Percentiles rank a stretch among this genome's conserved stretches.
Evolutionary conservation across 768 basidiomycete genomes (phyloP).

Genomic region (Leccinum imitatum): DNA sequence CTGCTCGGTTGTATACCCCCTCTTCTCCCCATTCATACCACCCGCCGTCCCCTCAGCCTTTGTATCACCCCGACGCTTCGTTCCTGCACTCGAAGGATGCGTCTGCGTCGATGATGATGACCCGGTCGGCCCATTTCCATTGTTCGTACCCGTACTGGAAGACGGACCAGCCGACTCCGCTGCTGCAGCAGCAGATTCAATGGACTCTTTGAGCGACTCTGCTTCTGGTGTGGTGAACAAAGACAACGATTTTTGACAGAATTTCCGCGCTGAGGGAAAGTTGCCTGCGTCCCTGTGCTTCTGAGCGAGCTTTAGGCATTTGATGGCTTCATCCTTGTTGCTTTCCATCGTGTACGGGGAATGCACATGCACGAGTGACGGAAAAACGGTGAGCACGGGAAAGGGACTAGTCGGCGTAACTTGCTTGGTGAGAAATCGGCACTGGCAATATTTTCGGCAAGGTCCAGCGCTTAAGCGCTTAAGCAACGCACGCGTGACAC

Average conservation of each 20-base stretch:
- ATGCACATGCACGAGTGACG: slow-evolving; percentile 9
- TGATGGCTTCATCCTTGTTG: slow-evolving; percentile 88
- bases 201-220: slow-evolving; percentile 57
- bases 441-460: slow-evolving; percentile 6
- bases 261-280: slow-evolving; percentile 76
- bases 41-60: slow-evolving; percentile 50
- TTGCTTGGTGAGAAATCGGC: slow-evolving; percentile 27
- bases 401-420: slow-evolving; percentile 1
- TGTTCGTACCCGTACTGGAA: slow-evolving; percentile 33
- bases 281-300: slow-evolving; percentile 73
- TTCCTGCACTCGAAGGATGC: slow-evolving; percentile 72
- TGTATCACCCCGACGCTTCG: slow-evolving; percentile 57
- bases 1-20: slow-evolving; percentile 88
- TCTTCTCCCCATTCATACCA: slow-evolving; percentile 68
- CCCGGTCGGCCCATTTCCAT: slow-evolving; percentile 36
- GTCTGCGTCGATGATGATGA: slow-evolving; percentile 59
- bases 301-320: slow-evolving; percentile 78
- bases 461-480: neutral
- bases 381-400: slow-evolving; percentile 6
- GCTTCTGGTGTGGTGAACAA: slow-evolving; percentile 82
- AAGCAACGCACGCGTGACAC: slow-evolving; percentile 8
- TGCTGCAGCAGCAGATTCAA: slow-evolving; percentile 53
- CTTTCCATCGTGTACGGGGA: slow-evolving; percentile 57
- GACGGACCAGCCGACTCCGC: slow-evolving; percentile 41
- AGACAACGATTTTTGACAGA: slow-evolving; percentile 83